Percentiles rank a stretch among this genome's conserved stretches.
Evolutionary conservation across 1,284 basidiomycete genomes (phyloP).

Genomic region (Sutorius eximius): DNA sequence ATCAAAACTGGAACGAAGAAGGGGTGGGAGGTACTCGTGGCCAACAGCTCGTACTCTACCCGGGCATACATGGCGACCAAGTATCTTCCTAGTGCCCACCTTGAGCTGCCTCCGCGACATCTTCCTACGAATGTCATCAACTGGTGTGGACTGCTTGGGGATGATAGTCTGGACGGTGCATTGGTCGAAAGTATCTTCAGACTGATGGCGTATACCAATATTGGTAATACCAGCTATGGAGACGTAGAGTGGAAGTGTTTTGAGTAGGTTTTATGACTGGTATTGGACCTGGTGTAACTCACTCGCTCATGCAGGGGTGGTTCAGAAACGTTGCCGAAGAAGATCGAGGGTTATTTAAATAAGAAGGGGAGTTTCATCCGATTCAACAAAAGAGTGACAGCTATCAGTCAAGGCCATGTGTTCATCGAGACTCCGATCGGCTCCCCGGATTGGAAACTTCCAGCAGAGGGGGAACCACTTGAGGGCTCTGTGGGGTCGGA

Average conservation of each 20-base stretch:
- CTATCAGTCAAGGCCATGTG: background rate
- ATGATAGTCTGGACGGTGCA: background rate
- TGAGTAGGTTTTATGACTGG: background rate
- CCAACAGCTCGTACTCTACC: slow-evolving; percentile 10
- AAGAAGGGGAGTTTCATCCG: background rate
- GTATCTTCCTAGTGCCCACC: slow-evolving; percentile 18
- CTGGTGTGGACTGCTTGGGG: slow-evolving; percentile 22
- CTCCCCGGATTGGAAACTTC: background rate
- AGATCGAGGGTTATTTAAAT: background rate
- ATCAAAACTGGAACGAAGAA: background rate
- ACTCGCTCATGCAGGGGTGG: background rate
- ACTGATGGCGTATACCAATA: background rate
- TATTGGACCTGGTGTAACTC: background rate
- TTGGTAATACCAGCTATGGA: background rate
- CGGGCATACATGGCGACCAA: slow-evolving; percentile 21
- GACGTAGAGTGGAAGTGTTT: background rate
- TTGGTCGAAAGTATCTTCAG: slow-evolving; percentile 1
- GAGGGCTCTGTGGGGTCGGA: background rate
- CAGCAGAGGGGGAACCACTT: background rate
- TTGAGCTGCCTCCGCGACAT: slow-evolving; percentile 12
- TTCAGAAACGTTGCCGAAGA: background rate
- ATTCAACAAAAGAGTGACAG: background rate
- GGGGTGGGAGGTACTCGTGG: slow-evolving; percentile 17
- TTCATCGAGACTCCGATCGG: background rate
- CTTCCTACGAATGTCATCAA: slow-evolving; percentile 21